Conservation (phyloP, 2,329 filamentous ascomycete species). For the Curvularia sp. region DNA sequence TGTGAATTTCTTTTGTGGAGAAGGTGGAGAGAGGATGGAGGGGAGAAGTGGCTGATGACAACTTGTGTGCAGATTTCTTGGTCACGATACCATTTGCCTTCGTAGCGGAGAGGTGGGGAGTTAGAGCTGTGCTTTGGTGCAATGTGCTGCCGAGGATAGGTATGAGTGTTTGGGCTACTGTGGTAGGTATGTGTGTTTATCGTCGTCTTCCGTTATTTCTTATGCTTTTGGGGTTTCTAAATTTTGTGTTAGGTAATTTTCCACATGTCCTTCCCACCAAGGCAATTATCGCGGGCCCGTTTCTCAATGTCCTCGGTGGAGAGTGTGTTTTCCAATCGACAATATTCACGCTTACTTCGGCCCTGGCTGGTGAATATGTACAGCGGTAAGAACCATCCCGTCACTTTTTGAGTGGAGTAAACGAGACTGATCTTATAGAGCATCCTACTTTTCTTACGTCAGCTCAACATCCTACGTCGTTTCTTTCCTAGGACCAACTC, state of each 20-base stretch:
- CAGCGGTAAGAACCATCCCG: conserved; percentile 29
- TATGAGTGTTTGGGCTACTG: conserved; percentile 42
- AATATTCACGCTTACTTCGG: conserved; percentile 44
- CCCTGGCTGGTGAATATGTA: conserved; percentile 42
- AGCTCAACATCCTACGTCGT: conserved; percentile 46
- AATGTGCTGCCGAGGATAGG: conserved; percentile 43
- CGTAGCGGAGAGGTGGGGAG: conserved; percentile 40
- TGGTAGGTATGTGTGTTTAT: conserved; percentile 35
- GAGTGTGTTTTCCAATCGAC: conserved; percentile 49
- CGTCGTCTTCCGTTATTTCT: not conserved
- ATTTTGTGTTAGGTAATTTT: conserved; percentile 32
- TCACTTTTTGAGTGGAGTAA: not conserved
- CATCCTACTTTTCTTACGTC: conserved; percentile 48
- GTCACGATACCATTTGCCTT: conserved; percentile 48
- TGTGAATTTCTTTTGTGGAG: not conserved
- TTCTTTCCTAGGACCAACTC: conserved; percentile 44
- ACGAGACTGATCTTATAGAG: conserved; percentile 22
- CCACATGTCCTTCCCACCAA: conserved; percentile 36
- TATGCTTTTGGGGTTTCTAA: not conserved
- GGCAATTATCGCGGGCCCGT: conserved; percentile 41
- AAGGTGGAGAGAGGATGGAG: no score
- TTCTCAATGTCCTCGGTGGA: conserved; percentile 43
- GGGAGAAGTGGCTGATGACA: not conserved
- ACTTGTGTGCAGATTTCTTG: conserved; percentile 34
- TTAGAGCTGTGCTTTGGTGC: conserved; percentile 40